Base-by-base conservation (phyloP, 768 basidiomycete genomes). In the Tubosaeta sp. region DNA sequence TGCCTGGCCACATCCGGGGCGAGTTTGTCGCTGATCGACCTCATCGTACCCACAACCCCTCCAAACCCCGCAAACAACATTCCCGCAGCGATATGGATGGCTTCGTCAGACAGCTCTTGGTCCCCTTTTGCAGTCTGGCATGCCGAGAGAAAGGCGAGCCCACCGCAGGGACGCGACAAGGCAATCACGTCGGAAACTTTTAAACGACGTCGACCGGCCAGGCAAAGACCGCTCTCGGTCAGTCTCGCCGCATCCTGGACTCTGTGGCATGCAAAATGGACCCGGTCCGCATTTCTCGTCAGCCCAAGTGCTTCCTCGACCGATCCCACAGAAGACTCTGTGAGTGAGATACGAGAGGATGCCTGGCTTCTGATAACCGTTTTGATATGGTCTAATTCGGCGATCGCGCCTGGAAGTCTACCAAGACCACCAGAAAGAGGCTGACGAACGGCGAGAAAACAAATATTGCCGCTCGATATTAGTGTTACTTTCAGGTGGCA, bases 11-110 rank as follows among this genome's bases (percentile, higher is more conserved):
- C 52, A 8, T 48, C 16, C 6, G 71, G 68, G 0, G 67, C 75
- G 50, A 71, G 65, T 0, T 58, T 52, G 48, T 77, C 76, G 19
- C 52, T 51, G 36, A 75, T 70, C 14, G 66, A 67, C 75, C 75
- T 75, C 72, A 76, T 64, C 11, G 75, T 75, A 5, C 61, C 76
- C 21, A 76, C 63, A 3, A 70, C 72, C 19, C 64, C 58, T 34
- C 44, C 44, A 52, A 43, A 36, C 16, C 59, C 62, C 6, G 39
- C 42, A 27, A n/a, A 27, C 22, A 41, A 27, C 40, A 27, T 41
- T n/a, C 40, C 40, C 8, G 24, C 40, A 8, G 25, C 40, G 6
- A 27, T 41, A 16, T 27, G 25, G 14, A 27, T 25, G 6, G 16
- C 16, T 41, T 22, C n/a, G 12, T 41, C 39, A 22, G 39, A 40